Evolutionary conservation across 495 filamentous ascomycete species (phyloP).

Genomic region (Bacidia rubella): DNA sequence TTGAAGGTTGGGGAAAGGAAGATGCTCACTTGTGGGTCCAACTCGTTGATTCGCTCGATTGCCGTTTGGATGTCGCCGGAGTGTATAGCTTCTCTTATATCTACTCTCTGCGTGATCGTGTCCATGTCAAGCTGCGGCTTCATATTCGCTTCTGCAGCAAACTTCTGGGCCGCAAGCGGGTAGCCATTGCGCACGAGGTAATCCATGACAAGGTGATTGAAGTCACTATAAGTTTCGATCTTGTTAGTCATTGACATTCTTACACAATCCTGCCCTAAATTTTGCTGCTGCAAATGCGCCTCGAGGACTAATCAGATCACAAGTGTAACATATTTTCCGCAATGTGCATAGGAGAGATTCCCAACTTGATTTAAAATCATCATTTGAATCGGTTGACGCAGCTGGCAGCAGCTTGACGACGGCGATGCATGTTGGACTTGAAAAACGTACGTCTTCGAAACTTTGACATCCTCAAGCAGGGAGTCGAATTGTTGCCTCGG

Average conservation of each 20-base stretch:
- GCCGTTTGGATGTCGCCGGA: slow-evolving; percentile 51
- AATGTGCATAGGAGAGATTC: slow-evolving; percentile 98
- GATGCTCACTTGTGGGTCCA: slow-evolving; percentile 72
- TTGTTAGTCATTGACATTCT: neutral
- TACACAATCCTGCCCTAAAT: too few relatives aligned
- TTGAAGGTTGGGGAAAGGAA: slow-evolving; percentile 6
- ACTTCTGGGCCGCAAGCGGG: slow-evolving; percentile 81
- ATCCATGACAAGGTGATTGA: slow-evolving; percentile 92
- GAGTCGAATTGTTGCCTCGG: slow-evolving; percentile 59
- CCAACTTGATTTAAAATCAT: slow-evolving; percentile 90
- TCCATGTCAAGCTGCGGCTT: slow-evolving; percentile 53
- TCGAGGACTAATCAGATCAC: slow-evolving; percentile 42
- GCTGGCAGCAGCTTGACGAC: too few relatives aligned
- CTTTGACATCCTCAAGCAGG: slow-evolving; percentile 72
- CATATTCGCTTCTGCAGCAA: slow-evolving; percentile 86
- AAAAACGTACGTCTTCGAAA: slow-evolving; percentile 69
- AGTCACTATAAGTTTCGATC: slow-evolving; percentile 47
- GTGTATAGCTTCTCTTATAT: slow-evolving; percentile 44
- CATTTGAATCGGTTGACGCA: slow-evolving; percentile 35
- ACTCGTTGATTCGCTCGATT: slow-evolving; percentile 74
- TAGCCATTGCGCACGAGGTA: slow-evolving; percentile 95
- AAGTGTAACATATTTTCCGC: slow-evolving; percentile 78
- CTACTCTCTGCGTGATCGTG: slow-evolving; percentile 61
- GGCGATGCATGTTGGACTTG: too few relatives aligned
- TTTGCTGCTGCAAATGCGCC: too few relatives aligned